Percentiles rank a stretch among this genome's conserved stretches.
These are phyloP conservation scores for Gymnopilus dilepis DNA, from an alignment of 768 basidiomycete species.

Conservation along the genomic window DNA sequence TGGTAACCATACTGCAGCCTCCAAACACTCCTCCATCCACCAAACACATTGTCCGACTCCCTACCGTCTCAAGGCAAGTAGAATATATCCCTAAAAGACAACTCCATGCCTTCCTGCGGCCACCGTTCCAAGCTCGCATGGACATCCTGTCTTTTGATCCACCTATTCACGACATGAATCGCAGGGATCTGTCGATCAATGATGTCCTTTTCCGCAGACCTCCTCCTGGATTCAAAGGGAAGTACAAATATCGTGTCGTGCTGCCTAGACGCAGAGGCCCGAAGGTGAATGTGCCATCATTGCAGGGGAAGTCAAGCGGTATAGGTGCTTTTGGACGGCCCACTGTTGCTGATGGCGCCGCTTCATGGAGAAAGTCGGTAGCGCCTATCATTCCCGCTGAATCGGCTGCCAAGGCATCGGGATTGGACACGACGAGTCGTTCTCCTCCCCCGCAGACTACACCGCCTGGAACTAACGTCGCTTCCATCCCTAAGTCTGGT, in stretches of 20 bases:
- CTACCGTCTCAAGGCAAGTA: constrained; percentile 44
- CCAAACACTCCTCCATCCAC: constrained; percentile 51
- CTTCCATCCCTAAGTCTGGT: constrained; percentile 38
- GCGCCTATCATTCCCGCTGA: constrained; percentile 27
- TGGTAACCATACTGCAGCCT: constrained; percentile 52
- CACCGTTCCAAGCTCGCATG: constrained; percentile 49
- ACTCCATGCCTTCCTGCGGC: constrained; percentile 45
- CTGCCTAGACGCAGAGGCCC: constrained; percentile 45
- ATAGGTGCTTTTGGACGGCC: constrained; percentile 49
- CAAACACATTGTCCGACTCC: constrained; percentile 53
- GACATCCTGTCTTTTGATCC: constrained; percentile 78
- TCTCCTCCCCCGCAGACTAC: constrained; percentile 66
- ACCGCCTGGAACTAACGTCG: constrained; percentile 33
- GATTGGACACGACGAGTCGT: constrained; percentile 62
- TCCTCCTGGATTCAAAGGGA: constrained; percentile 39
- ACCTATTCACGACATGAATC: constrained; percentile 67
- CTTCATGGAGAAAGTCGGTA: constrained; percentile 52
- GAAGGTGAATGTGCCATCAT: constrained; percentile 34
- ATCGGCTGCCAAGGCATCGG: constrained; percentile 21
- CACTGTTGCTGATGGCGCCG: constrained; percentile 43
- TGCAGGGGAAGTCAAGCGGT: constrained; percentile 31
- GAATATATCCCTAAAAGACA: constrained; percentile 57
- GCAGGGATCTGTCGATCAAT: constrained; percentile 65
- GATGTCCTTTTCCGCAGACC: constrained; percentile 65
- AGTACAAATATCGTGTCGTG: constrained; percentile 44